Evolutionary conservation across 805 yeast genomes (phyloP).

Genomic region (Kregervanrija delftensis): DNA sequence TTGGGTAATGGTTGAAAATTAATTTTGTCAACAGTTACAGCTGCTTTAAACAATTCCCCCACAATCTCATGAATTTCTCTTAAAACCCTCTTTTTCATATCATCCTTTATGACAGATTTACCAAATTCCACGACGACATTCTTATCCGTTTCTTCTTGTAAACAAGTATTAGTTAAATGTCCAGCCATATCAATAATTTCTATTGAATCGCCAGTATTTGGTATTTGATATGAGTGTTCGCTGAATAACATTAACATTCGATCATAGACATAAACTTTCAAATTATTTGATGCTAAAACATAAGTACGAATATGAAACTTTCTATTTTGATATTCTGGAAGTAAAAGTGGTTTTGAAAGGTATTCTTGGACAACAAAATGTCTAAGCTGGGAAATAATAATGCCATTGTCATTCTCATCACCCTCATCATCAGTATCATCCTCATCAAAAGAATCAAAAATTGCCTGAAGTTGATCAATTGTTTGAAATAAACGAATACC

Average conservation of each 20-base stretch:
- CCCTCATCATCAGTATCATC: slow-evolving; percentile 57
- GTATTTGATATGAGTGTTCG: slow-evolving; percentile 37
- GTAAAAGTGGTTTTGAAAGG: slow-evolving; percentile 56
- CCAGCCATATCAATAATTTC: slow-evolving; percentile 46
- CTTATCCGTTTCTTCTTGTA: slow-evolving; percentile 43
- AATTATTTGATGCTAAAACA: slow-evolving; percentile 66
- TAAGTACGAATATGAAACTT: slow-evolving; percentile 90
- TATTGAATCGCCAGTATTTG: slow-evolving; percentile 24
- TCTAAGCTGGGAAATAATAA: slow-evolving; percentile 80
- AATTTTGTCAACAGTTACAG: slow-evolving; percentile 69
- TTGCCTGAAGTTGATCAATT: slow-evolving; percentile 69
- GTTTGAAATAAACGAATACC: slow-evolving; percentile 83
- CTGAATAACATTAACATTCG: slow-evolving; percentile 83
- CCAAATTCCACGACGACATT: slow-evolving; percentile 47
- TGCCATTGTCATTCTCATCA: slow-evolving; percentile 46
- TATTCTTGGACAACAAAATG: slow-evolving; percentile 90
- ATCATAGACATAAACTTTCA: slow-evolving; percentile 72
- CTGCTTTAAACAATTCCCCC: slow-evolving; percentile 73
- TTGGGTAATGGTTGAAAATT: slow-evolving; percentile 77
- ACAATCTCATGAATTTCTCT: slow-evolving; percentile 54
- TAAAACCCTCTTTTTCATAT: slow-evolving; percentile 36
- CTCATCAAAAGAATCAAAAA: slow-evolving; percentile 83
- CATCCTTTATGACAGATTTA: slow-evolving; percentile 33
- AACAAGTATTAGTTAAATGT: slow-evolving; percentile 91
- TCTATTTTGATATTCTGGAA: slow-evolving; percentile 50